These are phyloP conservation scores for Emydomyces testavorans DNA, from an alignment of 2,329 filamentous ascomycete species.

Conservation along the genomic window DNA sequence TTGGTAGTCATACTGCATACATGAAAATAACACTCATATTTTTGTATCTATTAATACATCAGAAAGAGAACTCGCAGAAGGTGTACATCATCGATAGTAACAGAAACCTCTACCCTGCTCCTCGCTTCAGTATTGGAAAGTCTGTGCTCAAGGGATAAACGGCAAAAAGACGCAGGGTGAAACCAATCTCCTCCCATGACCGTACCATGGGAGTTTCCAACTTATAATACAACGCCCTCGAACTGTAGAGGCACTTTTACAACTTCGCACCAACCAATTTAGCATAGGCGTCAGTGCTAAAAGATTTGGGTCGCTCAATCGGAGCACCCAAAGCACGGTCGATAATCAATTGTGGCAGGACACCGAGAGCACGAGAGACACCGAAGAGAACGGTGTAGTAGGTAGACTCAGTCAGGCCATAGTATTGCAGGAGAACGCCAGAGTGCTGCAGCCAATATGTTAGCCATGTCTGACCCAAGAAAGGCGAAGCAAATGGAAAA, in stretches of 20 bases:
- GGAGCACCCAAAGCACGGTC: constrained; percentile 94
- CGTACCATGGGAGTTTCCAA: constrained; percentile 3
- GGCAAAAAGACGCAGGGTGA: constrained; percentile 1
- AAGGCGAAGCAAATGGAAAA: neutral
- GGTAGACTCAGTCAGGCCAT: constrained; percentile 95
- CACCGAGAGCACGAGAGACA: constrained; percentile 94
- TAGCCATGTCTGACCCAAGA: constrained; percentile 12
- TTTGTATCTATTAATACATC: constrained; percentile 1
- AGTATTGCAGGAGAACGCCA: constrained; percentile 98
- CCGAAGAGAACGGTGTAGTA: constrained; percentile 99
- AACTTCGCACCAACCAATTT: constrained; percentile 85
- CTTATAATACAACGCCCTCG: neutral
- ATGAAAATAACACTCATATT: neutral
- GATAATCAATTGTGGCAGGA: constrained; percentile 98
- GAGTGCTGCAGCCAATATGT: constrained; percentile 51
- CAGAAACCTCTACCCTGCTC: constrained; percentile 9
- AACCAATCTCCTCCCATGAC: neutral
- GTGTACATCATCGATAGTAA: constrained; percentile 3
- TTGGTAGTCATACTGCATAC: too few species aligned
- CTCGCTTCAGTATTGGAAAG: constrained; percentile 2
- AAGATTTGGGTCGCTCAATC: constrained; percentile 98
- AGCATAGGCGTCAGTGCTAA: constrained; percentile 93
- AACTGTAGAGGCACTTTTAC: too few species aligned
- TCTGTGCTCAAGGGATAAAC: constrained; percentile 1
- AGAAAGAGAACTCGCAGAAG: neutral